Evolutionary conservation across 371 early-diverging fungal genomes (phyloP), one percentile per base, ranked within the genome.

Genomic region (Cokeromyces recurvatus): DNA sequence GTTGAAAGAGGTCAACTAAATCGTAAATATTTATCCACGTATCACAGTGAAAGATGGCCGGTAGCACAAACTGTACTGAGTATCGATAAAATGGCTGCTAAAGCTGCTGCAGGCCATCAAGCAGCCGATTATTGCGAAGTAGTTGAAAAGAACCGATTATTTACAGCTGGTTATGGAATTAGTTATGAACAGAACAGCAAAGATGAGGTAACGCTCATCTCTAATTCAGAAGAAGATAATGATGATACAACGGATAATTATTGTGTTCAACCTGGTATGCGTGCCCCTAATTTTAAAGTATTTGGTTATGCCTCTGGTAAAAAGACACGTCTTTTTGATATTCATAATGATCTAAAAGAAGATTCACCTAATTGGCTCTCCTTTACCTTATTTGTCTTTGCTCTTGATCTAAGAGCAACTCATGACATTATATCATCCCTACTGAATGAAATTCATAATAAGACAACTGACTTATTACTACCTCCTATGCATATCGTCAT

Each of bases 101-200:
- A 61, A 36, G 62, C 66, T 2, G 66, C 73, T 5, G 69, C 68
- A 9, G 62, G 62, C 3, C 59, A 59, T 48, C 27, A 54, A 32
- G 46, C 63, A 11, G 38, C 59, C 1, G 62, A 66, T 29, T 66
- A 71, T 23, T 62, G 65, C 42, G 43, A 54, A 31, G 61, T 61
- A 4, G 64, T 72, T 4, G 59, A 64, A 11, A 57, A 63, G 7
- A 51, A 68, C 32, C 48, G 69, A 19, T 37, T 55, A 0, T 72
- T 72, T 22, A 72, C 66, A 10, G 45, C 66, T 17, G 73, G 73
- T 3, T 72, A 68, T 43, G 73, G 73, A 39, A 66, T 72, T 16
- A 57, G 53, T 5, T 72, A 72, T 32, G 42, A 46, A 4, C 14
- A 31, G 2, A 35, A 38, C 9, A 24, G 12, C 4, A 38, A 29